Evolutionary conservation across 1,284 basidiomycete species (phyloP).

Genomic region (Apiotrichum laibachii): DNA sequence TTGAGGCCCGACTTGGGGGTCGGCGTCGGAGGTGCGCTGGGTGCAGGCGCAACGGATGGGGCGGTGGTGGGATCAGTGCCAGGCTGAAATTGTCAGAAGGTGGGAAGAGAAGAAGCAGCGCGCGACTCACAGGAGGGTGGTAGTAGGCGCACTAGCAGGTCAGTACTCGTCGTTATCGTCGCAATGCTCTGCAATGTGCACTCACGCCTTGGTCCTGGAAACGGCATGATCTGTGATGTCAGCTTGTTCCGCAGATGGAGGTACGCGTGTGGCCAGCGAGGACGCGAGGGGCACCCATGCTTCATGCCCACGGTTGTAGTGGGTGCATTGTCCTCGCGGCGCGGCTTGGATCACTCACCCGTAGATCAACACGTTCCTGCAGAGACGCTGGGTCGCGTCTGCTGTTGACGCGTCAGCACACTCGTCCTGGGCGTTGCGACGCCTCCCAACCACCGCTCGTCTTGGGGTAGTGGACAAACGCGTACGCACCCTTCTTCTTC

Average conservation of each 20-base stretch:
- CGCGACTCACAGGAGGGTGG: conserved; percentile 64
- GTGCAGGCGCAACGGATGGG: not conserved
- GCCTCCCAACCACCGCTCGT: not conserved
- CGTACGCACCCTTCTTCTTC: conserved; percentile 23
- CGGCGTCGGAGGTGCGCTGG: conserved; percentile 5
- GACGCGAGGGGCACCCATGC: not conserved
- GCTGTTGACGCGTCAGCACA: conserved; percentile 53
- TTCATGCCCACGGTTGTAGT: not conserved
- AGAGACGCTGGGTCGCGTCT: conserved; percentile 63
- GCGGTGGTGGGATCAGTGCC: conserved; percentile 15
- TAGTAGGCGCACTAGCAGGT: conserved; percentile 63
- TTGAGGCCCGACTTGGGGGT: conserved; percentile 18
- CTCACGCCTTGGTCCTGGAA: conserved; percentile 71
- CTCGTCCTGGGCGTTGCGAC: not conserved
- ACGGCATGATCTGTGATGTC: conserved; percentile 65
- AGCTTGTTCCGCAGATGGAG: not conserved
- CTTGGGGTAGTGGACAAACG: not conserved
- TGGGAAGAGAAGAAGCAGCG: not conserved
- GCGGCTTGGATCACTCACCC: conserved; percentile 58
- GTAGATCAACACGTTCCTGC: conserved; percentile 81
- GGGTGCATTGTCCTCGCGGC: not conserved
- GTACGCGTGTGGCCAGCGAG: conserved; percentile 1
- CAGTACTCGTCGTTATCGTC: conserved; percentile 4
- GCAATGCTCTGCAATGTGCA: conserved; percentile 2
- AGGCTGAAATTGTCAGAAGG: conserved; percentile 6